Base-by-base conservation (phyloP, 2,329 filamentous ascomycete genomes). In the Coniella vitis region DNA sequence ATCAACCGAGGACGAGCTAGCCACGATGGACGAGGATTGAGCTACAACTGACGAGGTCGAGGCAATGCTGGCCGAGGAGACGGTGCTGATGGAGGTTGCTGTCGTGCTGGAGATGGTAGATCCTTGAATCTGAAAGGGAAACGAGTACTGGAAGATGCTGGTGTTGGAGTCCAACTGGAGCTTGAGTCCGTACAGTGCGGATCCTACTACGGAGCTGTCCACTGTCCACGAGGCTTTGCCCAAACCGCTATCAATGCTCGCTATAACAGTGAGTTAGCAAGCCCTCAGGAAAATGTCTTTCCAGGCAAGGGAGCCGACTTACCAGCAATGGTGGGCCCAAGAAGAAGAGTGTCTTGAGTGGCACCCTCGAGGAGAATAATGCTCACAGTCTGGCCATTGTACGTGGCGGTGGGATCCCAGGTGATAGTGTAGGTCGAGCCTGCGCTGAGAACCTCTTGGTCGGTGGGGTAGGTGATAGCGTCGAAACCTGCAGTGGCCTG, bases 111-210 rank as follows among this genome's bases (percentile, higher is more conserved):
- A 9, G 35, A 8, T 60, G 45, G 35, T 35, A 17, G 35, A 39
- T n/a, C 61, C 66, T 48, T 61, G 60, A 59, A 81, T 79, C 60
- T 68, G 58, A 71, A 84, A 84, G 57, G 78, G 78, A 69, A 74
- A 74, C 49, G 77, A 80, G 73, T 75, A 83, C 72, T 84, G 79
- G 73, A 78, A 79, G 60, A 72, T 65, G 10, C 43, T 54, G 19
- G 67, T 47, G 66, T 79, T 61, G 55, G 63, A 65, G 56, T 76
- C 71, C 32, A 73, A 69, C 54, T 63, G 63, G 65, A 84, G 68
- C 66, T 71, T 68, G 61, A 84, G 68, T 56, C 80, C 81, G 65
- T 83, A 84, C 59, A 72, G 70, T 45, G 66, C 67, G 36, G 68
- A 60, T 49, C 58, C 58, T 54, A 72, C 74, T 22, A 76, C 69